Conservation (phyloP, 176 grass and related monocot genomes). For the Panicum miliaceum region DNA sequence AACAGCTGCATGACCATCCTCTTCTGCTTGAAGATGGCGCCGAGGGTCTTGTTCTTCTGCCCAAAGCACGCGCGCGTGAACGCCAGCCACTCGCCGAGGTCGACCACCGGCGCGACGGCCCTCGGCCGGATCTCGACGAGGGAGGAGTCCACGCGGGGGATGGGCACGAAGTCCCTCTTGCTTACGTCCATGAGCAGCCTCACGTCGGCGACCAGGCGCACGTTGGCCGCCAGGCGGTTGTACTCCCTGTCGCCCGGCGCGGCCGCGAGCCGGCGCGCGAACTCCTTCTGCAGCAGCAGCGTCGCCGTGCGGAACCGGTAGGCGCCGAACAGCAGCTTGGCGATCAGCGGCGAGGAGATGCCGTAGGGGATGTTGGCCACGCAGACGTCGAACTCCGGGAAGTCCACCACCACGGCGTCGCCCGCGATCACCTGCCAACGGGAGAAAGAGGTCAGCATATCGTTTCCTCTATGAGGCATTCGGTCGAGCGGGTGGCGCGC, state of each 20-base stretch:
- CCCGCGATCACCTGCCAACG: conserved; percentile 58
- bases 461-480: conserved; percentile 35
- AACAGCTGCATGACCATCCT: conserved; percentile 69
- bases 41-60: conserved; percentile 92
- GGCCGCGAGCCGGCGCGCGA: conserved; percentile 68
- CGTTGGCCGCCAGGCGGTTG: conserved; percentile 81
- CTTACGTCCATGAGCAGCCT: conserved; percentile 74
- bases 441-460: not conserved
- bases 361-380: conserved; percentile 91
- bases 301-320: conserved; percentile 69
- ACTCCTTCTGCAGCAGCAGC: conserved; percentile 86
- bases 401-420: conserved; percentile 69
- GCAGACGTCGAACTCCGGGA: conserved; percentile 73
- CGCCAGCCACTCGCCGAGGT: conserved; percentile 77
- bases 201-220: conserved; percentile 57
- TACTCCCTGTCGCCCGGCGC: conserved; percentile 75
- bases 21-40: conserved; percentile 95
- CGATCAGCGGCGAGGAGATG: conserved; percentile 83
- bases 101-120: not conserved
- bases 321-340: conserved; percentile 74
- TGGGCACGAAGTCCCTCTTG: conserved; percentile 80
- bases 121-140: conserved; percentile 71
- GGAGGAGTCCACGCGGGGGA: conserved; percentile 85
- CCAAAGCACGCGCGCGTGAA: conserved; percentile 77
- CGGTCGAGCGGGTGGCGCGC: conserved; percentile 50